Base-by-base conservation (phyloP, 495 filamentous ascomycete genomes). In the Lepidopterella palustris region DNA sequence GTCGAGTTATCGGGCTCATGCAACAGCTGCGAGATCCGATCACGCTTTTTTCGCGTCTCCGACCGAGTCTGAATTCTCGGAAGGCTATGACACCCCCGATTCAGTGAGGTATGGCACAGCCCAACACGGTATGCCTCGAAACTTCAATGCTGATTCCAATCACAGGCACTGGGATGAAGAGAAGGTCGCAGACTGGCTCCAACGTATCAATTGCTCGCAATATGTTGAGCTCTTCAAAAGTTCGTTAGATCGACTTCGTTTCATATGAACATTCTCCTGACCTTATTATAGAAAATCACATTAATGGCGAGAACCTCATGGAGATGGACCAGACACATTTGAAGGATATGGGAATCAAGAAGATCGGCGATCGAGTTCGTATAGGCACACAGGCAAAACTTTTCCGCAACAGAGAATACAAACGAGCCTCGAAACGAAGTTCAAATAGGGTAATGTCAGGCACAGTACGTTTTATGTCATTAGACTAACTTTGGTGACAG, bases 301-400 rank as follows among this genome's bases (percentile, higher is more conserved):
- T 99, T 76, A 97, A 90, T 68, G 93, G 93, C 55, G 90, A 95
- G 72, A 96, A 95, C 68, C 78, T 99, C 42, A 80, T 99, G 57
- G 93, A 99, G 73, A 92, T 96, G 73, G 93, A 99, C 71, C 95
- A 97, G 76, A 85, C 87, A 53, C 89, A 93, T 48, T 80, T 99
- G 57, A 95, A 97, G 73, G 93, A 99, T 68, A 92, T 99, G 83
- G 93, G 93, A 25, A 90, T 99, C 62, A 95, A 97, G 63, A 99
- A 96, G 73, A 87, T 99, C 56, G 93, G 93, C 50, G 95, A 99
- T 73, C 84, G 95, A 32, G 90, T 99, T n/a, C 86, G 93, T 60
- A 87, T 99, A 90, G 72, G 82, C 88, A 67, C 89, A 83, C 63
- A 96, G 57, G 73, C 96, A 66, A 97, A 97, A 78, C 86, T 92